Percentiles rank a stretch among this genome's conserved stretches.
These are phyloP conservation scores for Xylariaceae sp. DNA, from an alignment of 2,329 filamentous ascomycete species.

Conservation along the genomic window DNA sequence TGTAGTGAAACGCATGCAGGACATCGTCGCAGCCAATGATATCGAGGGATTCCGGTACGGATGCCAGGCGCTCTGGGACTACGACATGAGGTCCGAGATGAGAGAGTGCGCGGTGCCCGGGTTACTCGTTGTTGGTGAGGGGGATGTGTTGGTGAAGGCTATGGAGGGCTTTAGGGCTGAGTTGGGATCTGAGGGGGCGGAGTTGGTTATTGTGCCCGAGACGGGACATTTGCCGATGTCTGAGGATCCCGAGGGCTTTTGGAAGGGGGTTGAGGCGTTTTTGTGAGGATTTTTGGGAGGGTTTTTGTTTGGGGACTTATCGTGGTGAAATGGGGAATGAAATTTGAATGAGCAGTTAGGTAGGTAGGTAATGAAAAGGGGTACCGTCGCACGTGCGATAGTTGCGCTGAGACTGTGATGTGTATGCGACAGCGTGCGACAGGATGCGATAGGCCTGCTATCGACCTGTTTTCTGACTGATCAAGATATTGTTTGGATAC, in stretches of 20 bases:
- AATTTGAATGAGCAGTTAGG: no score
- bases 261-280: constrained; percentile 56
- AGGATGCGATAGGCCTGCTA: no score
- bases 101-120: constrained; percentile 51
- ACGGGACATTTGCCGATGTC: constrained; percentile 83
- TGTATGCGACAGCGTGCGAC: no score
- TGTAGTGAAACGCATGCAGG: constrained; percentile 52
- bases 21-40: constrained; percentile 65
- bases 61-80: constrained; percentile 66
- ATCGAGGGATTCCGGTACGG: constrained; percentile 63
- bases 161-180: constrained; percentile 68
- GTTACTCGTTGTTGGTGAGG: constrained; percentile 65
- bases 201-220: constrained; percentile 60
- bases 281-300: constrained; percentile 34
- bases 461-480: no score
- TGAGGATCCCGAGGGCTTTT: constrained; percentile 65
- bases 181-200: constrained; percentile 50
- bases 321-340: neutral
- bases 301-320: neutral
- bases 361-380: no score
- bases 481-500: no score
- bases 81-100: constrained; percentile 59
- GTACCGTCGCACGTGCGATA: no score
- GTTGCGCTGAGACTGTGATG: no score
- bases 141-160: constrained; percentile 68